Evolutionary conservation across 2,329 filamentous ascomycete species (phyloP).

Genomic region (Cytospora schulzeri): DNA sequence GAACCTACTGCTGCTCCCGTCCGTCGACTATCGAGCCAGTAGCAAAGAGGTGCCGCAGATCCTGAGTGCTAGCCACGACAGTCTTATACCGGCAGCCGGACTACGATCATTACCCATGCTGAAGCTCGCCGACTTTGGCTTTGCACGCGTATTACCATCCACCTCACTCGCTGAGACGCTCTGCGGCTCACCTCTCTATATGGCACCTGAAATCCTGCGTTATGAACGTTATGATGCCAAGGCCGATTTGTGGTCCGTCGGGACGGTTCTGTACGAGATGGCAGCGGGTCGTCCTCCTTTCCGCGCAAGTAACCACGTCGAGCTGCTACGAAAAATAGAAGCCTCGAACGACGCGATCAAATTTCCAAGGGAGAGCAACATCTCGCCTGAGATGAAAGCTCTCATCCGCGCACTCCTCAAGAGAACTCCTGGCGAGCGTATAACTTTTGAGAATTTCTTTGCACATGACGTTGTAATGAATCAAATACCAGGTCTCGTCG

Average conservation of each 20-base stretch:
- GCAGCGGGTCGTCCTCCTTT: constrained; percentile 88
- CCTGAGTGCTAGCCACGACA: constrained; percentile 75
- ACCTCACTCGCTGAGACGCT: constrained; percentile 94
- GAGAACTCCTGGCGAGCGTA: constrained; percentile 79
- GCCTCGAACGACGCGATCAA: constrained; percentile 81
- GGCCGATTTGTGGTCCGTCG: constrained; percentile 96
- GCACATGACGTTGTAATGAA: constrained; percentile 69
- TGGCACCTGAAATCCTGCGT: constrained; percentile 95
- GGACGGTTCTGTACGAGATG: constrained; percentile 96
- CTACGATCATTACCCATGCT: constrained; percentile 88
- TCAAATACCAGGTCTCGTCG: constrained; percentile 78
- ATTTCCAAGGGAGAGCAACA: constrained; percentile 73
- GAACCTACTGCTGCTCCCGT: constrained; percentile 87
- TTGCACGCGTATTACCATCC: constrained; percentile 85
- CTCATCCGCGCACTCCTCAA: constrained; percentile 82
- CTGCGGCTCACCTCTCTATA: constrained; percentile 95
- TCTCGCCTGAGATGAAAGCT: constrained; percentile 76
- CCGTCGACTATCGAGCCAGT: constrained; percentile 68
- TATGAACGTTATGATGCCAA: constrained; percentile 98
- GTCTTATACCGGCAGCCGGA: constrained; percentile 78
- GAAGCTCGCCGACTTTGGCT: constrained; percentile 98
- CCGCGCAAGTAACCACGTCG: constrained; percentile 89
- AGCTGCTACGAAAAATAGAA: constrained; percentile 89
- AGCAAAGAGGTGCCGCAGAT: constrained; percentile 67
- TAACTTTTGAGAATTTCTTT: constrained; percentile 88